Conservation (phyloP, 345 rosid genomes). For the Carallia brachiata region DNA sequence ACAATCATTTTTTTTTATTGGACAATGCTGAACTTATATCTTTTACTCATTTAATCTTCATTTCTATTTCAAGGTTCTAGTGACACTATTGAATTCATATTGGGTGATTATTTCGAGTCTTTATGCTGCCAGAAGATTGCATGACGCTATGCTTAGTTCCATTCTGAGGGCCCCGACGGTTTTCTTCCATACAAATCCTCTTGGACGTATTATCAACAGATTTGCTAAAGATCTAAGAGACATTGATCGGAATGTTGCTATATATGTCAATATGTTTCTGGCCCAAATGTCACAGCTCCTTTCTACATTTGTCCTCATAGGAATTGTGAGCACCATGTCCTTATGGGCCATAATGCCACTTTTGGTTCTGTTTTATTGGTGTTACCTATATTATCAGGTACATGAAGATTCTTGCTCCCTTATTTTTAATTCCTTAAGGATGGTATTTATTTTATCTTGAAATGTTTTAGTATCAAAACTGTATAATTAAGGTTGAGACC, state of each 20-base stretch:
- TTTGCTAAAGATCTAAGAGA: conserved; percentile 97
- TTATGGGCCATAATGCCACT: conserved; percentile 98
- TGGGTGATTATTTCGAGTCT: conserved; percentile 89
- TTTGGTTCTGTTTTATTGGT: conserved; percentile 81
- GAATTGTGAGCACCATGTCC: conserved; percentile 96
- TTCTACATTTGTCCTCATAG: conserved; percentile 88
- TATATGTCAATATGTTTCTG: conserved; percentile 70
- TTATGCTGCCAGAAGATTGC: conserved; percentile 85
- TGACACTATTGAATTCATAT: conserved; percentile 76
- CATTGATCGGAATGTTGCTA: conserved; percentile 82
- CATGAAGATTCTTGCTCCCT: background rate
- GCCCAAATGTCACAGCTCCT: conserved; percentile 83
- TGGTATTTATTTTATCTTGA: too few species aligned
- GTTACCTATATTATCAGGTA: conserved; percentile 94
- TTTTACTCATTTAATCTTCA: background rate
- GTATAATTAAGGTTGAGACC: too few species aligned
- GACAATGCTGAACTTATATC: background rate
- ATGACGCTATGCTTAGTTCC: conserved; percentile 86
- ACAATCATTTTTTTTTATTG: background rate
- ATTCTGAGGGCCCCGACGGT: conserved; percentile 97
- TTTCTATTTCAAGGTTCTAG: conserved; percentile 59
- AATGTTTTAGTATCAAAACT: too few species aligned
- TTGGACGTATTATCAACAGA: conserved; percentile 91
- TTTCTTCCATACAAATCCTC: conserved; percentile 95
- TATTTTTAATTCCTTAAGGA: background rate